These are phyloP conservation scores for Solanum sitiens DNA, from an alignment of 257 asterid genomes.

Conservation along the genomic window DNA sequence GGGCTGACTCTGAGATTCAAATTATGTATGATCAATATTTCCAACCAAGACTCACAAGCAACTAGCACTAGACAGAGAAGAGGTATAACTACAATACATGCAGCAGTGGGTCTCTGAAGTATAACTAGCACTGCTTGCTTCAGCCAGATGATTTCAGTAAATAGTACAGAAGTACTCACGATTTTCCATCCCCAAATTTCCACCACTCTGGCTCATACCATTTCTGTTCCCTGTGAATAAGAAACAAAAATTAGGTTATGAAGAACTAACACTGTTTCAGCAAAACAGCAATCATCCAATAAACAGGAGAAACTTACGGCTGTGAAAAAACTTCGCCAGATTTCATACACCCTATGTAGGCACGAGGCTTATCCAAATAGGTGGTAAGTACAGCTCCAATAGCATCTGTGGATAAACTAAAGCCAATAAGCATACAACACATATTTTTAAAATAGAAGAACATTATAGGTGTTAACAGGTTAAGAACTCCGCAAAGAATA, in stretches of 20 bases:
- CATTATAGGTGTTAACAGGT: background rate
- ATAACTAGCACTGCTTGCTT: background rate
- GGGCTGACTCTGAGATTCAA: background rate
- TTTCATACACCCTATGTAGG: constrained; percentile 90
- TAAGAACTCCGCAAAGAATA: background rate
- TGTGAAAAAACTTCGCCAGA: constrained; percentile 84
- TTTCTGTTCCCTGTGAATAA: constrained; percentile 48
- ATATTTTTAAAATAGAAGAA: background rate
- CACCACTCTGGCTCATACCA: constrained; percentile 99
- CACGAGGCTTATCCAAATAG: constrained; percentile 68
- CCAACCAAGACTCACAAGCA: background rate
- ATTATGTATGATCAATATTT: background rate
- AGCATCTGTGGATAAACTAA: constrained; percentile 40
- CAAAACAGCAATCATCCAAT: background rate
- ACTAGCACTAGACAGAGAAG: background rate
- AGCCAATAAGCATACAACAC: background rate
- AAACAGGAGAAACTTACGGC: constrained; percentile 42
- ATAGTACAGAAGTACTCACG: constrained; percentile 41
- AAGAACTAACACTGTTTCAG: background rate
- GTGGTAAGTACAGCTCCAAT: constrained; percentile 66
- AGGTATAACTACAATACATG: background rate
- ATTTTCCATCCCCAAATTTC: constrained; percentile 93
- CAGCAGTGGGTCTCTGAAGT: background rate
- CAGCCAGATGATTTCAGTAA: background rate
- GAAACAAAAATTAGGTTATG: background rate